These are phyloP conservation scores for Neurospora sp. DNA, from an alignment of 495 filamentous ascomycete genomes.

Conservation along the genomic window DNA sequence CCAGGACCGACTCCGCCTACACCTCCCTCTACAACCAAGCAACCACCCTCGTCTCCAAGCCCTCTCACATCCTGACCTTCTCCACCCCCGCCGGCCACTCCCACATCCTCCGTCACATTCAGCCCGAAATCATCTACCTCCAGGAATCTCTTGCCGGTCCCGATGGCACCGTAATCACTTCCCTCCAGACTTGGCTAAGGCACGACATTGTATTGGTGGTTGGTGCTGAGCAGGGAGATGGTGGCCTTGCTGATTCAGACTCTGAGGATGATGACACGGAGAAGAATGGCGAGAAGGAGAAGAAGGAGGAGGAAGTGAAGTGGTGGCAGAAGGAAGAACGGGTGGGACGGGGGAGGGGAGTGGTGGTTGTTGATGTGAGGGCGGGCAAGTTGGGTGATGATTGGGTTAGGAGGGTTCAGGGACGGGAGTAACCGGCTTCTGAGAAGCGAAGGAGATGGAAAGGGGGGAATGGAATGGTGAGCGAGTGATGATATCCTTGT, in stretches of 20 bases:
- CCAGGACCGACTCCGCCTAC: slow-evolving; percentile 47
- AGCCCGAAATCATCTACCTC: slow-evolving; percentile 74
- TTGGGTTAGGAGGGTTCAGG: slow-evolving; percentile 65
- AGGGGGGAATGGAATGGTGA: no score
- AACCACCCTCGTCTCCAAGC: slow-evolving; percentile 64
- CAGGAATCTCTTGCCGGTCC: slow-evolving; percentile 68
- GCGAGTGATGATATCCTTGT: slow-evolving; percentile 1
- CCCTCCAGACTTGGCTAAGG: slow-evolving; percentile 74
- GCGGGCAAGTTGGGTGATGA: slow-evolving; percentile 58
- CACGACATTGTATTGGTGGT: slow-evolving; percentile 73
- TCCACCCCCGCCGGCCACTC: slow-evolving; percentile 65
- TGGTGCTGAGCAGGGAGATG: slow-evolving; percentile 71
- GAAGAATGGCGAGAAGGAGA: slow-evolving; percentile 29
- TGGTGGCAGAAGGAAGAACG: slow-evolving; percentile 81
- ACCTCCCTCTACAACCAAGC: slow-evolving; percentile 69
- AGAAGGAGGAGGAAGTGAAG: slow-evolving; percentile 24
- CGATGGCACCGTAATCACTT: slow-evolving; percentile 55
- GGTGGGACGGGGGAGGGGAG: slow-evolving; percentile 74
- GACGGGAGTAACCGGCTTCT: slow-evolving; percentile 46
- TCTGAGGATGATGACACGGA: slow-evolving; percentile 49
- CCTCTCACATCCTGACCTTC: slow-evolving; percentile 79
- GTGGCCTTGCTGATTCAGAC: slow-evolving; percentile 82
- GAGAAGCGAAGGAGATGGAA: background rate
- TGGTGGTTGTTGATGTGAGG: slow-evolving; percentile 73
- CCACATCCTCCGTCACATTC: slow-evolving; percentile 73